Evolutionary conservation across 495 filamentous ascomycete species (phyloP), one percentile per base, ranked within the genome.

Genomic region (Bathelium albidoporum): DNA sequence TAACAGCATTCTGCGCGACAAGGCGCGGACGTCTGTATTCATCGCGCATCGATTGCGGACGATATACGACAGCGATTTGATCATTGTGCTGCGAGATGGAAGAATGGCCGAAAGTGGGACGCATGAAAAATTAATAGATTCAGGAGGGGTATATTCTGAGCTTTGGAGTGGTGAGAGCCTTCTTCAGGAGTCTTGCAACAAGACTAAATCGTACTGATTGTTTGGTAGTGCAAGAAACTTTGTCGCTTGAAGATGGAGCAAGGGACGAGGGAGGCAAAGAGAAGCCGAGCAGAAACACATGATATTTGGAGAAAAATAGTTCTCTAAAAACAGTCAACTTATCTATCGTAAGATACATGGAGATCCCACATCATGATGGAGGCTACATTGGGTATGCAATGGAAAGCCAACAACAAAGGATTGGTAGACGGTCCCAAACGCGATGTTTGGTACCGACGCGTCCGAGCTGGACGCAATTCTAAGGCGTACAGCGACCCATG

Each of bases 401-500:
- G n/a, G n/a, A n/a, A n/a, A n/a, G n/a, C n/a, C n/a, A n/a, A n/a
- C n/a, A n/a, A n/a, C n/a, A n/a, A n/a, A n/a, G n/a, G n/a, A n/a
- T n/a, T n/a, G n/a, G n/a, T n/a, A n/a, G n/a, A n/a, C n/a, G n/a
- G n/a, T n/a, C n/a, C n/a, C n/a, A n/a, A n/a, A n/a, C n/a, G n/a
- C n/a, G n/a, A n/a, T n/a, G n/a, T n/a, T n/a, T n/a, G n/a, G n/a
- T n/a, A n/a, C n/a, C n/a, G n/a, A n/a, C n/a, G n/a, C n/a, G n/a
- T n/a, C n/a, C n/a, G n/a, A n/a, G n/a, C n/a, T n/a, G n/a, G n/a
- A n/a, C n/a, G n/a, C n/a, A n/a, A n/a, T n/a, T n/a, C 34, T 75
- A 97, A 61, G 95, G 94, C 66, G 88, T 95, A 82, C 94, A 97
- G 64, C 94, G 85, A 60, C 90, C 89, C 69, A 91, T 95, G 79